Conservation (phyloP, 257 asterid species). For the Orobanche coerulescens region DNA sequence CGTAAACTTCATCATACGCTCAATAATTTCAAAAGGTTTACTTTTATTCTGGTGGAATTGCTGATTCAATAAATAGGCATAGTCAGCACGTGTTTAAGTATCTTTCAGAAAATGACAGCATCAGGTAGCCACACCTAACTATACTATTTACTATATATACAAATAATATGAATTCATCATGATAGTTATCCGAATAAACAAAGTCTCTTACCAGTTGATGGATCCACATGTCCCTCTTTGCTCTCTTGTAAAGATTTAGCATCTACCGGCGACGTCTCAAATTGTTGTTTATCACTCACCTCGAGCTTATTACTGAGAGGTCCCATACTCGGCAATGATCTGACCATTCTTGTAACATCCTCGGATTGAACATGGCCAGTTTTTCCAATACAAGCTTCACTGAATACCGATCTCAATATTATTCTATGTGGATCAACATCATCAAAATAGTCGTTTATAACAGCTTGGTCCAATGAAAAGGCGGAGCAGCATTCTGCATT, state of each 20-base stretch:
- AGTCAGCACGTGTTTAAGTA: background rate
- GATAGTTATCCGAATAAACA: background rate
- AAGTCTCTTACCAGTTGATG: constrained; percentile 42
- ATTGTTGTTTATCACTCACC: constrained; percentile 21
- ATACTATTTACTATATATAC: constrained; percentile 8
- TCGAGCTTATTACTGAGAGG: constrained; percentile 26
- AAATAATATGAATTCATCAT: background rate
- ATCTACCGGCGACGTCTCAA: constrained; percentile 24
- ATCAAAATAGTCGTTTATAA: constrained; percentile 26
- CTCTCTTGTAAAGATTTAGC: constrained; percentile 21
- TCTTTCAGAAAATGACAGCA: background rate
- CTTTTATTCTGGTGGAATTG: background rate
- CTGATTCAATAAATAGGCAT: background rate
- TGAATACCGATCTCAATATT: constrained; percentile 36
- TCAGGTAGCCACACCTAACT: background rate
- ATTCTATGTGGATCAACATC: constrained; percentile 24
- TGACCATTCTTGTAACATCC: constrained; percentile 32
- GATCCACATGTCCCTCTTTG: constrained; percentile 28
- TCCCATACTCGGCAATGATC: constrained; percentile 61
- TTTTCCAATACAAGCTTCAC: constrained; percentile 39
- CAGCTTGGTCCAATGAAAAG: constrained; percentile 30
- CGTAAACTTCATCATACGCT: background rate
- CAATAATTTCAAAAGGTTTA: background rate
- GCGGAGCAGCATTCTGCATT: constrained; percentile 22
- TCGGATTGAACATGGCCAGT: constrained; percentile 26